These are phyloP conservation scores for Angomonas deanei DNA, from an alignment of 208 protist species.

Conservation along the genomic window DNA sequence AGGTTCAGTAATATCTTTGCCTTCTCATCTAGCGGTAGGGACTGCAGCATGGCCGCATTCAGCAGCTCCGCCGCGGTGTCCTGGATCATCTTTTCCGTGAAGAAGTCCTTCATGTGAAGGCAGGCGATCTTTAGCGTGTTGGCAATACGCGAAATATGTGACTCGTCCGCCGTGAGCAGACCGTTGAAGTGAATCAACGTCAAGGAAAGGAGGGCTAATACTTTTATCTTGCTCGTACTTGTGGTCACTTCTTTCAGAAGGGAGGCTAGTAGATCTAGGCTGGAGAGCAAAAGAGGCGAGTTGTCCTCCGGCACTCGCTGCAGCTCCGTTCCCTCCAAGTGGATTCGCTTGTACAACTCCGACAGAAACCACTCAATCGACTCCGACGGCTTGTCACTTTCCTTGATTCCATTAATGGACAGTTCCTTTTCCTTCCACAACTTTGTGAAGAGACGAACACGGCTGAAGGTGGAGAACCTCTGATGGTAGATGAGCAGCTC, in stretches of 20 bases:
- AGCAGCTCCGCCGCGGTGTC: constrained; percentile 39
- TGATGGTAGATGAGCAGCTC: constrained; percentile 71
- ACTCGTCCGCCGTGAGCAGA: constrained; percentile 36
- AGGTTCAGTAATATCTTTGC: constrained; percentile 51
- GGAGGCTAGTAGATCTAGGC: constrained; percentile 30
- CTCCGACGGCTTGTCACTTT: constrained; percentile 9
- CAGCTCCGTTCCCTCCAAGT: constrained; percentile 54
- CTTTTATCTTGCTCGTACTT: constrained; percentile 32
- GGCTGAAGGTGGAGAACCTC: constrained; percentile 67
- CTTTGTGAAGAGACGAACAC: constrained; percentile 34
- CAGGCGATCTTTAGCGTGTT: constrained; percentile 54
- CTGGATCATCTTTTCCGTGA: constrained; percentile 46
- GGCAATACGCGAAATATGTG: constrained; percentile 44
- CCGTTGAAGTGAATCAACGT: constrained; percentile 54
- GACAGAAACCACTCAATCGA: constrained; percentile 59
- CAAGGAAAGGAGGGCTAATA: constrained; percentile 56
- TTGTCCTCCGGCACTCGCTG: constrained; percentile 55
- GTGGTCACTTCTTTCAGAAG: constrained; percentile 25
- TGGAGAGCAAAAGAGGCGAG: constrained; percentile 31
- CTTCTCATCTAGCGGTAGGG: constrained; percentile 51
- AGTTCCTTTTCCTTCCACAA: constrained; percentile 34
- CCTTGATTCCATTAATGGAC: constrained; percentile 25
- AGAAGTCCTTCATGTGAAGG: constrained; percentile 39
- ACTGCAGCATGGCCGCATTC: constrained; percentile 34
- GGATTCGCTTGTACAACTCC: constrained; percentile 55